Base-by-base conservation (phyloP, 805 yeast genomes). In the Cyberlindnera veronae region DNA sequence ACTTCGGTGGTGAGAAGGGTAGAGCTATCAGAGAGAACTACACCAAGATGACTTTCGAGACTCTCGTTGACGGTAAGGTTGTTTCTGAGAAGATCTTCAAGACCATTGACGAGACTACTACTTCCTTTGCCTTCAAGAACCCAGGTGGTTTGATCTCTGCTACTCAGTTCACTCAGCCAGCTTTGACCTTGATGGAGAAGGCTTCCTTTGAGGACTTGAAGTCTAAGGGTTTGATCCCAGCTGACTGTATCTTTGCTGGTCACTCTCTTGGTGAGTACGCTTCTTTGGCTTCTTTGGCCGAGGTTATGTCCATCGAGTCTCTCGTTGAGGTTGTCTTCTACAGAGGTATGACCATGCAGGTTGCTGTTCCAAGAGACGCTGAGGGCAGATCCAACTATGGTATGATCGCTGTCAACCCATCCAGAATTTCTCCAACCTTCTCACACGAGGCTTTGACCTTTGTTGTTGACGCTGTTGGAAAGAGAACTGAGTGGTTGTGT, bases 311-410 rank as follows among this genome's bases (percentile, higher is more conserved):
- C 35, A 89, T 93, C 56, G 99, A 93, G 71, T 84, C 95, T 6
- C 75, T 91, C 54, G 97, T 91, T 48, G 98, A 91, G 66, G 95
- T 91, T 65, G 98, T 91, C 39, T 93, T 93, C 77, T 95, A 93
- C 78, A 84, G 99, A 75, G 99, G 99, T 77, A 93, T 93, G 98
- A 95, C 99, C 36, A 93, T 93, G 99, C 99, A 93, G 74, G 99
- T 93, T 51, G 99, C 99, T 34, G 99, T 93, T 52, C 98, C 98
- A 63, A 84, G 99, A 72, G 99, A 93, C 68, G 77, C 81, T 41
- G 63, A 68, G 37, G 99, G 99, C 36, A 84, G 98, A 71, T 93
- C 99, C 44, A 93, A 93, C 74, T 93, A 93, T 61, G 98, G 98
- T 75, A 93, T 93, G 99, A 79, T 88, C 72, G 99, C 99, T 39